Conservation (phyloP, 768 basidiomycete species). For the Solioccasus polychromus region DNA sequence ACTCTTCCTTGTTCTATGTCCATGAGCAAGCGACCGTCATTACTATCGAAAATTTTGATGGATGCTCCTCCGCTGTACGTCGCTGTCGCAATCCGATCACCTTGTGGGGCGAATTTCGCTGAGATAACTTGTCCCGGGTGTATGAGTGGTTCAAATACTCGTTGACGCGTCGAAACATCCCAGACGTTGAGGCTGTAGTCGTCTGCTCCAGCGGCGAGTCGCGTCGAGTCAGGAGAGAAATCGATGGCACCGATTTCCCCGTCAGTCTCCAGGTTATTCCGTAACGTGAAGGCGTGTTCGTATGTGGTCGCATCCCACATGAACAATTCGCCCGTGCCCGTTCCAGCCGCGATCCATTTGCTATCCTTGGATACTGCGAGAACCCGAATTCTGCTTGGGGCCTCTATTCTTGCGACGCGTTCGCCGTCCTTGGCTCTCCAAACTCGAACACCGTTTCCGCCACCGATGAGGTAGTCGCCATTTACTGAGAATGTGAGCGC, state of each 20-base stretch:
- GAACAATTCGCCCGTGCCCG: not conserved
- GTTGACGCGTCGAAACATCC: not conserved
- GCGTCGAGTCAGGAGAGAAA: slow-evolving; percentile 1
- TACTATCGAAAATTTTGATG: slow-evolving; percentile 1
- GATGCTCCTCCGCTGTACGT: not conserved
- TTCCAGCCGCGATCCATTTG: slow-evolving; percentile 5
- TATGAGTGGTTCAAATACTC: too few relatives aligned
- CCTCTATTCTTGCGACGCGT: too few relatives aligned
- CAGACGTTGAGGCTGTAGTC: not conserved
- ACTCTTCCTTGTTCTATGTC: not conserved
- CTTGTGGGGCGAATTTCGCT: not conserved
- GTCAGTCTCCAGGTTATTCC: fast-evolving
- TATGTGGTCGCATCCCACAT: not conserved
- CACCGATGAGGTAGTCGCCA: too few relatives aligned
- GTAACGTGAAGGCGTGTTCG: not conserved
- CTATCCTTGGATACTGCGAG: slow-evolving; percentile 1
- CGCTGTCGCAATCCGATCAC: slow-evolving; percentile 6
- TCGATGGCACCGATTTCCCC: not conserved
- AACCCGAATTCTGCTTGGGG: too few relatives aligned
- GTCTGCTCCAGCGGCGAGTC: not conserved
- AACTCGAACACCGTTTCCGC: not conserved
- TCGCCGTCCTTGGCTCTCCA: not conserved
- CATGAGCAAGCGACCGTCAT: not conserved
- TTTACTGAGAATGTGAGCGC: not conserved
- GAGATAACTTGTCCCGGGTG: too few relatives aligned